Conservation (phyloP, 23 red algal genomes). For the Gracilaria caudata region DNA sequence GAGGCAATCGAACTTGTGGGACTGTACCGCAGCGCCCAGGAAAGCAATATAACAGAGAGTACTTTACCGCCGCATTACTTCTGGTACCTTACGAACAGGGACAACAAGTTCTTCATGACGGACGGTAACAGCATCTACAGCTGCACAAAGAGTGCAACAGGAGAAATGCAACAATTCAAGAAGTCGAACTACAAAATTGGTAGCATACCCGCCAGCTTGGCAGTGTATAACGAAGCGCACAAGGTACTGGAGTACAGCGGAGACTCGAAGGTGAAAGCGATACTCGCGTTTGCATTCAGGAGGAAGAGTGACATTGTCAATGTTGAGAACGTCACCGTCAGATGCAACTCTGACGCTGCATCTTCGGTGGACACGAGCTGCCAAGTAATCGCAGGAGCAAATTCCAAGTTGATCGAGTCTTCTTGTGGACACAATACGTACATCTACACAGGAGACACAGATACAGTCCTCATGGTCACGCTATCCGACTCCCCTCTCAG, state of each 20-base stretch:
- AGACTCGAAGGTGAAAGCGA: background rate
- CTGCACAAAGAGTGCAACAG: background rate
- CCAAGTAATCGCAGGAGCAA: background rate
- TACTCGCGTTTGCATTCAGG: background rate
- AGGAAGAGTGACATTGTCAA: background rate
- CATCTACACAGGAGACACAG: background rate
- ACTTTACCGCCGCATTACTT: background rate
- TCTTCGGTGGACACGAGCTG: background rate
- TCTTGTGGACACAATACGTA: background rate
- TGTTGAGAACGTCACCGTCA: background rate
- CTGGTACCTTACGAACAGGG: background rate
- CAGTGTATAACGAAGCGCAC: background rate
- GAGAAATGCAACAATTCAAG: background rate
- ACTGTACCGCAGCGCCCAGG: background rate
- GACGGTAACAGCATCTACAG: background rate
- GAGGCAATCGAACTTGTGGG: background rate
- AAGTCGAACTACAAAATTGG: background rate
- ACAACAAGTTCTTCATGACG: background rate
- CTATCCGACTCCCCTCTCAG: background rate
- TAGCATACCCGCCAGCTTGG: background rate
- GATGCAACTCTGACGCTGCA: background rate
- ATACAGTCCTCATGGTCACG: background rate
- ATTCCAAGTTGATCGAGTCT: background rate
- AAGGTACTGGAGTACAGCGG: too few relatives aligned
- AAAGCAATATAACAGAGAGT: background rate